Conservation (phyloP, 305 asterid species). For the Solanum aculeatissimum region DNA sequence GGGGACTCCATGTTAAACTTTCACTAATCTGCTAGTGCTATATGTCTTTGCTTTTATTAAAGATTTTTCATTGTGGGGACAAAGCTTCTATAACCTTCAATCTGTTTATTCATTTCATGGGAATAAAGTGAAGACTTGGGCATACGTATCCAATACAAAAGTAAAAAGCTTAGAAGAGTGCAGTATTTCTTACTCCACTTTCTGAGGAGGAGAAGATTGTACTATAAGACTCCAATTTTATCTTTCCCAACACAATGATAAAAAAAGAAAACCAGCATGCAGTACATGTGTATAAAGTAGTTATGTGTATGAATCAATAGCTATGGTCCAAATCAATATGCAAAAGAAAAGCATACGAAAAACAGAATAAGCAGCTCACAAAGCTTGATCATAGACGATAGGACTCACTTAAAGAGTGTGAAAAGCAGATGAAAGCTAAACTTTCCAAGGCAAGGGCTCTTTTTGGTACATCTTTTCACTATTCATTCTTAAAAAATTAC, state of each 20-base stretch:
- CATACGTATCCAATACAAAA: background rate
- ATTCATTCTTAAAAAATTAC: background rate
- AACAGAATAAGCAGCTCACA: background rate
- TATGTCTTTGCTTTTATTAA: background rate
- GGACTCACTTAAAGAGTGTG: background rate
- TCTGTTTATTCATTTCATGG: background rate
- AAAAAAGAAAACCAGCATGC: background rate
- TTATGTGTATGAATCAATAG: background rate
- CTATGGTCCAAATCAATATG: background rate
- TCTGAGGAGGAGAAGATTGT: background rate
- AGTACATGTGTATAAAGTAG: background rate
- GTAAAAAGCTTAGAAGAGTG: background rate
- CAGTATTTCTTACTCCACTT: background rate
- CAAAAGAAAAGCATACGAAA: background rate
- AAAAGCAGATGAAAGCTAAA: background rate
- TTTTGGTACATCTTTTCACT: background rate
- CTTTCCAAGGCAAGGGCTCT: background rate
- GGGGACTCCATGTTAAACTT: slow-evolving; percentile 23
- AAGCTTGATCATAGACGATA: background rate
- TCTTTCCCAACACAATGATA: background rate
- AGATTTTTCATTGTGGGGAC: slow-evolving; percentile 19
- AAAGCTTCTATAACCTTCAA: background rate
- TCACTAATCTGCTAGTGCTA: slow-evolving; percentile 11
- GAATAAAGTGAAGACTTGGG: background rate
- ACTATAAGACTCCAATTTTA: background rate